Conservation (phyloP, 78 protist species). For the Guillardia theta region DNA sequence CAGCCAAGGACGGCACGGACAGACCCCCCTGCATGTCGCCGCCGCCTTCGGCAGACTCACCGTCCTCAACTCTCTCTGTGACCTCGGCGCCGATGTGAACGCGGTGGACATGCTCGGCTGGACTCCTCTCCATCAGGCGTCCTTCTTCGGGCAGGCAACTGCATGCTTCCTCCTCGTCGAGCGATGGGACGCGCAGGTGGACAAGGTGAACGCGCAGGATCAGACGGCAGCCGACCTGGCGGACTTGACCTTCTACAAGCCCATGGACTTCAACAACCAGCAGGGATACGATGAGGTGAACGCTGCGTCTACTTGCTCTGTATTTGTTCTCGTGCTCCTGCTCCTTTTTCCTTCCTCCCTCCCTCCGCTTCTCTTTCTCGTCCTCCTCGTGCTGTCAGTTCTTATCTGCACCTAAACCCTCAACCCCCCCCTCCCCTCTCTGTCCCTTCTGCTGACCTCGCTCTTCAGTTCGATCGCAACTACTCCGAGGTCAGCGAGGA, state of each 20-base stretch:
- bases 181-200: background rate
- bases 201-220: background rate
- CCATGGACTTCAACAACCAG: too few species aligned
- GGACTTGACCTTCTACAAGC: too few species aligned
- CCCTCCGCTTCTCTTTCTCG: background rate
- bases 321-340: too few species aligned
- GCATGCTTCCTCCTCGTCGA: background rate
- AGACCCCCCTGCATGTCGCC: background rate
- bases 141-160: background rate
- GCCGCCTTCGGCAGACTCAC: background rate
- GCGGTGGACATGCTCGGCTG: background rate
- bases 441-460: background rate
- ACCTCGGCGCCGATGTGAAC: background rate
- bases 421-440: background rate
- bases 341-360: background rate
- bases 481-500: too few species aligned
- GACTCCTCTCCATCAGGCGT: background rate
- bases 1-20: constrained; percentile 11
- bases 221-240: background rate
- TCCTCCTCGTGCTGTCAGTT: background rate
- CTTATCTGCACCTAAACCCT: background rate
- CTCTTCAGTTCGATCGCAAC: background rate
- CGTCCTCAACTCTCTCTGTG: background rate
- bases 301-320: too few species aligned
- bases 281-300: too few species aligned